These are phyloP conservation scores for Tritrichomonas musculus DNA, from an alignment of 208 protist genomes.

Conservation along the genomic window DNA sequence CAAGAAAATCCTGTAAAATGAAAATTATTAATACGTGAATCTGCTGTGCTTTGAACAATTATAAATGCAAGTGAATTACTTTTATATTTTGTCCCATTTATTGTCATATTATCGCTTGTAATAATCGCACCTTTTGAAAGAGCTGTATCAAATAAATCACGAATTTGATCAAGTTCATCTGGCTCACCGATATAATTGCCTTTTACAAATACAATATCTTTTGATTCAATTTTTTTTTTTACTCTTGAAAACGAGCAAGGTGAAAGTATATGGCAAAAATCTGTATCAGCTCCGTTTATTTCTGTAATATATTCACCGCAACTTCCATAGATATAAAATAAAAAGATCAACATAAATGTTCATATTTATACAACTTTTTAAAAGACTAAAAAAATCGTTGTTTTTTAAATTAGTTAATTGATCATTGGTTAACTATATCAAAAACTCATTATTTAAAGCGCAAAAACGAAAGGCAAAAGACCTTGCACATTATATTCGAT, in stretches of 20 bases:
- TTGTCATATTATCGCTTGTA: constrained; percentile 10
- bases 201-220: background rate
- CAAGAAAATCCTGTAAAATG: background rate
- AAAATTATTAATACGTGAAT: background rate
- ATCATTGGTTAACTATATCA: no score
- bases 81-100: background rate
- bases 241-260: background rate
- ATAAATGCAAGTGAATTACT: background rate
- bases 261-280: background rate
- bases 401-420: no score
- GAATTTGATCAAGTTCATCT: background rate
- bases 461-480: no score
- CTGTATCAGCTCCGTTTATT: background rate
- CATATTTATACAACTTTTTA: no score
- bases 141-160: background rate
- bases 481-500: no score
- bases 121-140: background rate
- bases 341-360: background rate
- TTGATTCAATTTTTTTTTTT: background rate
- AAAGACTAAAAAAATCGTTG: no score
- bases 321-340: background rate
- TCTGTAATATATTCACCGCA: background rate
- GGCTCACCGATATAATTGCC: background rate
- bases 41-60: background rate
- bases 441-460: no score